Evolutionary conservation across 2,329 filamentous ascomycete species (phyloP).

Genomic region (Hymenoscyphus infarciens): DNA sequence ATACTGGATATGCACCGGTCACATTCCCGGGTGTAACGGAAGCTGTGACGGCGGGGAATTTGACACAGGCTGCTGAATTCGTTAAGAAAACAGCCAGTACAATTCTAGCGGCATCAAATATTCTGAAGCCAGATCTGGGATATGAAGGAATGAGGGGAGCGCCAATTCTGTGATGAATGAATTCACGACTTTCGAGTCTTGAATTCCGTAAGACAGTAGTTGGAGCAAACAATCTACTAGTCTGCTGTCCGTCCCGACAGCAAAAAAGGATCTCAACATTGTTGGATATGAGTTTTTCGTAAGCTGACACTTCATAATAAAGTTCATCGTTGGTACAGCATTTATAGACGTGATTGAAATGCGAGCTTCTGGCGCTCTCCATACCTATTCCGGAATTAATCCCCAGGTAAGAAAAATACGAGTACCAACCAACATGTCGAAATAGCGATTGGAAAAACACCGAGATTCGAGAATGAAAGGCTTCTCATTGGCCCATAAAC

Average conservation of each 20-base stretch:
- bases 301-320: too few species aligned
- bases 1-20: constrained; percentile 1
- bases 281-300: too few species aligned
- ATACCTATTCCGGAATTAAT: neutral
- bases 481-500: neutral
- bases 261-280: too few species aligned
- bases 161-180: neutral
- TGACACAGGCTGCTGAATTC: neutral
- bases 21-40: neutral
- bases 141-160: neutral
- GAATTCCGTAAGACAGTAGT: too few species aligned
- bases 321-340: too few species aligned
- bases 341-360: too few species aligned
- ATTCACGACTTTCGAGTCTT: too few species aligned
- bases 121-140: neutral
- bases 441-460: neutral
- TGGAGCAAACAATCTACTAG: too few species aligned
- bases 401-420: neutral
- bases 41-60: neutral
- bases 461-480: neutral
- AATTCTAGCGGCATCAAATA: neutral
- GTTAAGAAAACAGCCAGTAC: neutral
- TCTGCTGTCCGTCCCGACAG: too few species aligned
- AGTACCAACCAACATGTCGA: neutral
- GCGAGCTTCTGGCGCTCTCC: neutral